A percentile compares a stretch with the other conserved stretches of the same genome.
phyloP scores from a whole-genome alignment of 352 stramenopile genomes.

The Pythium rhizo-oryzae region DNA sequence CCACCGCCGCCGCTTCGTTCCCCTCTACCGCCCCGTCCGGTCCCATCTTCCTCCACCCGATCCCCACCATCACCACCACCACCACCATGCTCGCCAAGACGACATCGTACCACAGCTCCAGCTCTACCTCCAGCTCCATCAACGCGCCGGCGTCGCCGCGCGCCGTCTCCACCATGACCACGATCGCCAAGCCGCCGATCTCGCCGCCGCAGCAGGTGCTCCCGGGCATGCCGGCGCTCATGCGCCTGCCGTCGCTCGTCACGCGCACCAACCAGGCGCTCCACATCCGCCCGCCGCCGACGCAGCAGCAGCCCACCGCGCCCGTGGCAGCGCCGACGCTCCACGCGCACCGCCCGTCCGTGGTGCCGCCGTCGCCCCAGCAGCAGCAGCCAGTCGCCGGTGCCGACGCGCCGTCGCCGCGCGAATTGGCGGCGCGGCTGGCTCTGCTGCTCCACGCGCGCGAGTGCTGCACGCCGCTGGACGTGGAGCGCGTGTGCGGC shows the following conservation, averaged over 20 bases:
- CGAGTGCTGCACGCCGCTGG: constrained; percentile 44
- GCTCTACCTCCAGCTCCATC: neutral
- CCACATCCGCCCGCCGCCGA: neutral
- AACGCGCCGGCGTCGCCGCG: constrained; percentile 8
- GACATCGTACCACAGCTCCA: neutral
- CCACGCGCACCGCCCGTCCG: neutral
- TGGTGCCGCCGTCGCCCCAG: neutral
- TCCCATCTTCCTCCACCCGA: constrained; percentile 10
- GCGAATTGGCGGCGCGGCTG: constrained; percentile 42
- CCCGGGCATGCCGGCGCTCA: constrained; percentile 19
- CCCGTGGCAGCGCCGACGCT: constrained; percentile 6
- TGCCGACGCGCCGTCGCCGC: constrained; percentile 17
- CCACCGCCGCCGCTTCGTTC: constrained; percentile 19
- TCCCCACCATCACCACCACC: constrained; percentile 6
- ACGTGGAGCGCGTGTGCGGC: constrained; percentile 32
- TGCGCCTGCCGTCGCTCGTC: constrained; percentile 23
- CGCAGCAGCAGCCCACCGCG: constrained; percentile 2
- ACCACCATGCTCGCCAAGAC: constrained; percentile 12
- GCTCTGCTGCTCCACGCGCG: constrained; percentile 50
- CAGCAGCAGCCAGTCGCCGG: no score
- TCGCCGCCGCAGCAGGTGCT: constrained; percentile 19
- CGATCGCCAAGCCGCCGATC: constrained; percentile 22
- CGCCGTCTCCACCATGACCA: constrained; percentile 15
- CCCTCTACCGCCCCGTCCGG: constrained; percentile 20
- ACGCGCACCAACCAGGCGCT: constrained; percentile 12